Base-by-base conservation (phyloP, 2,329 filamentous ascomycete species). In the Chaetomium olivaceum region DNA sequence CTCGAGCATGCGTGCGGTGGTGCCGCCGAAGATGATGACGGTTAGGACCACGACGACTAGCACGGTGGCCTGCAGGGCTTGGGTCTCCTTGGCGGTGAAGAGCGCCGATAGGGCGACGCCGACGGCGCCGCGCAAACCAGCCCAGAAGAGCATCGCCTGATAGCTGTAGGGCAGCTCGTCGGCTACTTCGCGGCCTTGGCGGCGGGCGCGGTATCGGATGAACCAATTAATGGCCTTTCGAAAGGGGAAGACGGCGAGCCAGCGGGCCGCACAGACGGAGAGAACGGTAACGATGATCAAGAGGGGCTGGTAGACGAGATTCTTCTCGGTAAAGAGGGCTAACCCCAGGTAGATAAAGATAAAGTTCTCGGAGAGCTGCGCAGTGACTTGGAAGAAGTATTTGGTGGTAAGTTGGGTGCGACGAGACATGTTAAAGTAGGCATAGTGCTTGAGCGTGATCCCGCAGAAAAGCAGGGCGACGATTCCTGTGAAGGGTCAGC, bases 131-230 rank as follows among this genome's bases (percentile, higher is more conserved):
- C 95, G 91, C 33, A 99, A 84, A 29, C 95, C 95, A 19, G 95
- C 95, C 95, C 95, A 99, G 80, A 96, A 99, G n/a, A 99, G 87
- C 95, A 99, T 98, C n/a, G 91, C 93, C 78, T 98, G 95, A 78
- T 98, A 97, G 72, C 92, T 92, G 75, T 93, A 96, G 0, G 95
- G 95, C 43, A 99, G 81, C 77, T 98, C 95, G 70, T 98, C 94
- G 19, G 87, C 87, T 5, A 89, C 87, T 64, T 96, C 91, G 64
- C 77, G 73, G 27, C 93, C 93, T 62, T 89, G 86, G 58, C 91
- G 87, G 58, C 87, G 85, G 19, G 93, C 92, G 56, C 93, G 87
- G 76, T 97, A 97, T 65, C 91, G 87, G 71, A 96, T 92, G 74
- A 97, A 90, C 85, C 90, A 93, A 77, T 99, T 99, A 77, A 99